phyloP scores from a whole-genome alignment of 208 protist species.

The Trichomonas tenax region DNA sequence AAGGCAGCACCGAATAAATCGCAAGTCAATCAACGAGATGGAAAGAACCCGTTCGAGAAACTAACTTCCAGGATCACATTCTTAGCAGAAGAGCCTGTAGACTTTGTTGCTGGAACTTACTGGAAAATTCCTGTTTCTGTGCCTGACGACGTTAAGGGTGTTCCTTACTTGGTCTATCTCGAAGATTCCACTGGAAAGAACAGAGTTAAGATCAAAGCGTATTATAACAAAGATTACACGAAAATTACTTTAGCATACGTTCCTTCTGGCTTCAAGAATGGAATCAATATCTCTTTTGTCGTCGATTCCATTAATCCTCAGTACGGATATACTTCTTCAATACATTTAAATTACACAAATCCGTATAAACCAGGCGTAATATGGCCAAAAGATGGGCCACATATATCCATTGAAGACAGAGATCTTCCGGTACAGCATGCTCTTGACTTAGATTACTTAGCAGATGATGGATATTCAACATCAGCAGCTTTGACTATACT shows the following conservation, averaged over 20 bases:
- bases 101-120: background rate
- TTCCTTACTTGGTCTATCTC: background rate
- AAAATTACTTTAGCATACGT: background rate
- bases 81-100: background rate
- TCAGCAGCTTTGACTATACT: background rate
- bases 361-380: background rate
- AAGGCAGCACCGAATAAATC: background rate
- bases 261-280: background rate
- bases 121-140: background rate
- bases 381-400: background rate
- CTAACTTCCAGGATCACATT: background rate
- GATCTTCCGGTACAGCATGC: background rate
- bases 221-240: background rate
- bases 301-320: background rate
- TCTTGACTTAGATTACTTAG: background rate
- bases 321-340: background rate
- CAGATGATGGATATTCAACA: slow-evolving; percentile 19
- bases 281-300: background rate
- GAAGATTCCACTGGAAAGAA: background rate
- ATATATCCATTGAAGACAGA: background rate
- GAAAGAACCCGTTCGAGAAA: background rate
- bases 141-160: background rate
- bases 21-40: background rate
- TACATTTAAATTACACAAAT: background rate
- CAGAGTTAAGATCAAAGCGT: background rate